Evolutionary conservation across 768 basidiomycete genomes (phyloP).

Genomic region (Pilatotrama ljubarskyi): DNA sequence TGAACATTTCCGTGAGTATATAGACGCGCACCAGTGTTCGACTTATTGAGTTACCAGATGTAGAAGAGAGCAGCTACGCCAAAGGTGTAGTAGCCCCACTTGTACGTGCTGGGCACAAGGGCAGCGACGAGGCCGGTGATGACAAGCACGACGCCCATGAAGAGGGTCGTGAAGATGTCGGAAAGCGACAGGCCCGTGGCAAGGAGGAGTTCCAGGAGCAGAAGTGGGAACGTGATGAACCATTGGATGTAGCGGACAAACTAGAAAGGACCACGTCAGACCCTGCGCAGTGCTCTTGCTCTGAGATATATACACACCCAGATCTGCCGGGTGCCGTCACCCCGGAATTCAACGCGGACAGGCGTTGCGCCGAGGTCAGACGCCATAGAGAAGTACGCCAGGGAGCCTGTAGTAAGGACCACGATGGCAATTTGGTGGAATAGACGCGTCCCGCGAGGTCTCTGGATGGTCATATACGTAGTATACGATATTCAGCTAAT

Average conservation of each 20-base stretch:
- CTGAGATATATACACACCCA: constrained; percentile 37
- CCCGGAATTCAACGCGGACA: constrained; percentile 44
- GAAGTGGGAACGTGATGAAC: constrained; percentile 53
- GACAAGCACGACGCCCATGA: constrained; percentile 48
- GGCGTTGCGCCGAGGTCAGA: constrained; percentile 53
- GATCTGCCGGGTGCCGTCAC: constrained; percentile 41
- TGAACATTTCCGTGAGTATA: constrained; percentile 6
- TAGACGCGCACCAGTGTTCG: too few species aligned
- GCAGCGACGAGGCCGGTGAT: constrained; percentile 47
- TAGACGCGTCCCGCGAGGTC: constrained; percentile 42
- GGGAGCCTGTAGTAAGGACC: constrained; percentile 44
- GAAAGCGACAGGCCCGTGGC: constrained; percentile 46
- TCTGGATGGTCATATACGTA: constrained; percentile 21
- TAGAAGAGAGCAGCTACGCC: constrained; percentile 47
- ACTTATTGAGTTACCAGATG: too few species aligned
- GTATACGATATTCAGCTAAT: background rate
- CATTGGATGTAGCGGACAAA: constrained; percentile 54
- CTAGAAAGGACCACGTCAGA: constrained; percentile 22
- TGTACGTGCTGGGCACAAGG: constrained; percentile 49
- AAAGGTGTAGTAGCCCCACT: constrained; percentile 52
- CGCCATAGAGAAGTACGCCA: constrained; percentile 57
- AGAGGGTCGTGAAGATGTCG: constrained; percentile 45
- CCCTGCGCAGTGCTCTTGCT: fast-evolving
- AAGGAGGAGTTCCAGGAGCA: constrained; percentile 48
- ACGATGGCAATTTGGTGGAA: constrained; percentile 53